Evolutionary conservation across 495 filamentous ascomycete species (phyloP), one percentile per base, ranked within the genome.

Genomic region (Cercophora newfieldiana): DNA sequence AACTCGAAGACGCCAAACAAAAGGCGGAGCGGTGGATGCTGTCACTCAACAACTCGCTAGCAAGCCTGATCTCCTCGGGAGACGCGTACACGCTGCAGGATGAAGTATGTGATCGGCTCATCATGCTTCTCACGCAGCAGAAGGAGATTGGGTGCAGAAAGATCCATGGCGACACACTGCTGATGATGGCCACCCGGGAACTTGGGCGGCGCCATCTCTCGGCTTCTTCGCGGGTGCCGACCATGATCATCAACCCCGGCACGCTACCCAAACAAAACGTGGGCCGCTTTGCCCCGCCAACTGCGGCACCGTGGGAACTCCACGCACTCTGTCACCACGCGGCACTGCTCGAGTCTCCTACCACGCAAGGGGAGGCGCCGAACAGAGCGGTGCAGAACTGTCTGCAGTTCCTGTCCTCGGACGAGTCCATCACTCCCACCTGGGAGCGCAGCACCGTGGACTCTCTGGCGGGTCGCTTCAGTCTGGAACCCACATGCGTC

Each of bases 221-320:
- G 12, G 30, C 30, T 51, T 51, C 48, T 51, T 51, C 48, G 48
- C 48, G 48, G 48, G 16, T 24, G 21, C 48, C 48, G 18, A 51
- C 48, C 48, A 51, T 51, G 48, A 51, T 51, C 48, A 51, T 51
- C 48, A 51, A 51, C 21, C 48, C 48, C 6, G 48, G 48, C 16
- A 51, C 16, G 21, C 48, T 51, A 4, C 16, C 48, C 21, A 51
- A 16, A 51, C 48, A 24, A 24, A 51, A 51, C 48, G 48, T 51
- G 16, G 48, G 48, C 48, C 48, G 48, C 48, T 51, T 51, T 51
- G 48, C 21, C 6, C 48, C 48, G 4, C 48, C 48, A 51, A 24
- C 21, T n/a, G 48, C 48, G 48, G 16, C 48, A n/a, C 48, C 48
- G 18, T 51, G 48, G 48, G 48, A 51, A 16, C 48, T 51, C 21